A percentile compares a stretch with the other conserved stretches of the same genome.
Conservation (phyloP, 129 eudicot genomes). For the Deinandra increscens region DNA sequence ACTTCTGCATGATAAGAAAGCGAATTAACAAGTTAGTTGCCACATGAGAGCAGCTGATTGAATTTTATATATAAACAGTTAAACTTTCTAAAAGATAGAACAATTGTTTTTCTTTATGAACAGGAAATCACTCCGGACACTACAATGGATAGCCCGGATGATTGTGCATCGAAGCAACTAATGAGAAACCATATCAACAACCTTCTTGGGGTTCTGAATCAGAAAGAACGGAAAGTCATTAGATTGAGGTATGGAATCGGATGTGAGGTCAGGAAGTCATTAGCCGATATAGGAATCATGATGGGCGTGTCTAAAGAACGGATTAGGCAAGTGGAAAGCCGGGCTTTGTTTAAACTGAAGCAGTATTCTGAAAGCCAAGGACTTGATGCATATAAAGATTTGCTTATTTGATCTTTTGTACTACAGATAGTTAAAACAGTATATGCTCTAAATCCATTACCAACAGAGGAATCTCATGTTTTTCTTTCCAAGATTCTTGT, state of each 20-base stretch:
- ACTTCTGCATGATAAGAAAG: neutral
- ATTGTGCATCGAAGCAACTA: constrained; percentile 53
- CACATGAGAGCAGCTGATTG: neutral
- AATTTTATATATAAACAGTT: neutral
- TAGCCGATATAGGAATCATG: constrained; percentile 67
- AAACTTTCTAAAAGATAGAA: no score
- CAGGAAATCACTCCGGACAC: constrained; percentile 85
- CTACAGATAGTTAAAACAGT: neutral
- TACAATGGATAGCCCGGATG: constrained; percentile 54
- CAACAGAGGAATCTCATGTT: constrained; percentile 23
- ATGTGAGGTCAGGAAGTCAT: constrained; percentile 42
- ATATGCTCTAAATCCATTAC: constrained; percentile 15
- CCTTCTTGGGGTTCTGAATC: constrained; percentile 57
- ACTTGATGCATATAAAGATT: constrained; percentile 64
- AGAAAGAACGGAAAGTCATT: constrained; percentile 66
- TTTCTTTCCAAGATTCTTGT: constrained; percentile 17
- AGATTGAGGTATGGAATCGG: constrained; percentile 62
- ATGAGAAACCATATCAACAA: constrained; percentile 76
- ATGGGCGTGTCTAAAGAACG: constrained; percentile 79
- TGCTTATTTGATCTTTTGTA: constrained; percentile 44
- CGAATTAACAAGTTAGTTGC: neutral
- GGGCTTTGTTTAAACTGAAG: constrained; percentile 67
- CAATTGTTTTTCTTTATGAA: neutral
- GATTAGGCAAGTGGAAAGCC: constrained; percentile 67
- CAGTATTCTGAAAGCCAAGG: constrained; percentile 66